Evolutionary conservation across 371 early-diverging fungal genomes (phyloP), one percentile per base, ranked within the genome.

Genomic region (Mortierella sp.): DNA sequence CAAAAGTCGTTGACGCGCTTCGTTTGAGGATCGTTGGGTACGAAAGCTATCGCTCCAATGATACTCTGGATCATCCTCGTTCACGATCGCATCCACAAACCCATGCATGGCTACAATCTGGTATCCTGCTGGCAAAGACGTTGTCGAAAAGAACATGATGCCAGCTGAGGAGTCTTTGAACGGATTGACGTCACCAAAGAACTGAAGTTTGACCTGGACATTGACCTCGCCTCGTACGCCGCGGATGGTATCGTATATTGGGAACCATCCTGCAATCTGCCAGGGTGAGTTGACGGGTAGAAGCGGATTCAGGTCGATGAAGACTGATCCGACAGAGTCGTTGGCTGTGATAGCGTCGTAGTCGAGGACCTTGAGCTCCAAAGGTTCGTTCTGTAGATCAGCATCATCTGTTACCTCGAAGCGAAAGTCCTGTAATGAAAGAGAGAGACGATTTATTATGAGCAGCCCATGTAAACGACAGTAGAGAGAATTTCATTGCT

Each of bases 301-400:
- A 12, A 93, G 81, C 6, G 90, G 90, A 62, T 91, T 91, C 43
- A 93, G 69, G 64, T 93, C 93, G 47, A 93, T 78, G 47, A 86
- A 82, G 17, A 92, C 92, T 17, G 84, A 82, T 11, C 93, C 93
- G 26, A 93, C 88, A 31, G 86, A 84, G 71, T 93, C 92, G 56
- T 91, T 87, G 58, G 90, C 89, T 0, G 91, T 89, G 54, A 92
- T 91, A 34, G 87, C 87, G 72, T 93, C 93, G 54, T 91, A 90
- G 70, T 93, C 93, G 63, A 93, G 75, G 15, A 92, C 84, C 43
- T 86, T 84, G n/a, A 93, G 63, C 60, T 91, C 92, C 44, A 93
- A 76, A 0, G 92, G 92, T 49, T 90, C 93, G 64, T 91, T 89
- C 64, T 93, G 92, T 24, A 93, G 68, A 59, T 84, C 85, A 1